Evolutionary conservation across 1,284 basidiomycete genomes (phyloP).

Genomic region (Moesziomyces antarcticus): DNA sequence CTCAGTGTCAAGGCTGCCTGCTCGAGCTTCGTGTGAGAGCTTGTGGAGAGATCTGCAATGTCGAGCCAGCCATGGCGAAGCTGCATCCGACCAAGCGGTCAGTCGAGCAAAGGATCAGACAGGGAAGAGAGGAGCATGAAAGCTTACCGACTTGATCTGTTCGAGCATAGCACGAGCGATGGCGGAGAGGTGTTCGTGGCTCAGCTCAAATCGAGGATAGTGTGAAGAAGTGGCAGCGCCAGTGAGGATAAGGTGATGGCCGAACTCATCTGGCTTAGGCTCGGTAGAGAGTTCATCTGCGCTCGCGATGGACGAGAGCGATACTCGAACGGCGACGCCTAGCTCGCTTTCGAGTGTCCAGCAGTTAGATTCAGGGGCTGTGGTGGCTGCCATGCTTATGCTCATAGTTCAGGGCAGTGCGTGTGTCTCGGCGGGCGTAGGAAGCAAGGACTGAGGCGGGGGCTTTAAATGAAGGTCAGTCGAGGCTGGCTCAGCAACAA

Average conservation of each 20-base stretch:
- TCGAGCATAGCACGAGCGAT: constrained; percentile 7
- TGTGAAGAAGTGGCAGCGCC: not conserved
- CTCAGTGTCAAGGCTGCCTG: constrained; percentile 5
- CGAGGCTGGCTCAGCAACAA: too few relatives aligned
- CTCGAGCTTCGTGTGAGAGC: not conserved
- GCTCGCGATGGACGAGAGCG: not conserved
- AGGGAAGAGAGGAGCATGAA: not conserved
- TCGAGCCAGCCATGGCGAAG: constrained; percentile 23
- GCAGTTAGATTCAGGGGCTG: not conserved
- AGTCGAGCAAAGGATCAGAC: not conserved
- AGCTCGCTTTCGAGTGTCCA: not conserved
- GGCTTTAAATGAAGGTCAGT: too few relatives aligned
- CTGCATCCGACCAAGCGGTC: not conserved
- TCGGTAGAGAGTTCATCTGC: not conserved
- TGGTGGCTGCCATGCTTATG: too few relatives aligned
- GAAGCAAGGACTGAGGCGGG: too few relatives aligned
- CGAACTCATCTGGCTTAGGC: not conserved
- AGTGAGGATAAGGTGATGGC: constrained; percentile 4
- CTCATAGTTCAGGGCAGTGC: too few relatives aligned
- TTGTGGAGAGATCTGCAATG: constrained; percentile 3
- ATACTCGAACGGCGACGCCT: not conserved
- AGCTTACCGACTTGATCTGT: constrained; percentile 15
- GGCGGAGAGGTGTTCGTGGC: constrained; percentile 4
- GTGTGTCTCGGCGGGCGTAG: too few relatives aligned
- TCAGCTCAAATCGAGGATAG: not conserved